Percentiles rank a stretch among this genome's conserved stretches.
Conservation (phyloP, 495 filamentous ascomycete genomes). For the Pyrenopolyporus hunteri region DNA sequence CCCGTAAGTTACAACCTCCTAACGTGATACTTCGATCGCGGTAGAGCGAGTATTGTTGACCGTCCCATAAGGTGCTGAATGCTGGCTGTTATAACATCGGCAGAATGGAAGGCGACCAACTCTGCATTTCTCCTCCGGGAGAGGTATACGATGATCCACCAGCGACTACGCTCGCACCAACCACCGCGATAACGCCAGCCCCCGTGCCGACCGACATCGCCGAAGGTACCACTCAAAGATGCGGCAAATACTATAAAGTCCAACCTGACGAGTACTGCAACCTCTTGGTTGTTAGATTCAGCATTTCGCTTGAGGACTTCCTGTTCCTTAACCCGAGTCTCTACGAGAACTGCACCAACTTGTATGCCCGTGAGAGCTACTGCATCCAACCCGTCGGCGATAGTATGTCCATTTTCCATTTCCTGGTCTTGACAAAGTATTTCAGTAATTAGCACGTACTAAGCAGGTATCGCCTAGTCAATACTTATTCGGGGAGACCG, state of each 20-base stretch:
- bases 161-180: neutral
- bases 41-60: neutral
- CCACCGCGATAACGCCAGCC: neutral
- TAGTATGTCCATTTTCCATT: slow-evolving; percentile 1
- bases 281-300: slow-evolving; percentile 30
- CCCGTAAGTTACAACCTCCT: neutral
- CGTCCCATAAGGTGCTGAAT: neutral
- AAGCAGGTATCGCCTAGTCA: slow-evolving; percentile 21
- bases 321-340: slow-evolving; percentile 39
- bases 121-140: neutral
- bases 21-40: neutral
- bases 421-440: too few relatives aligned
- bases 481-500: slow-evolving; percentile 31
- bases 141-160: neutral
- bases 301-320: slow-evolving; percentile 40
- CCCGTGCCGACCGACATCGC: slow-evolving; percentile 31
- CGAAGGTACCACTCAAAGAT: slow-evolving; percentile 6
- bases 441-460: neutral
- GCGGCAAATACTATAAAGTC: slow-evolving; percentile 34
- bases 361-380: slow-evolving; percentile 35
- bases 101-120: neutral
- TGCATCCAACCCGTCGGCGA: slow-evolving; percentile 42
- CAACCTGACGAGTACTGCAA: slow-evolving; percentile 42
- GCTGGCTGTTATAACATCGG: neutral
- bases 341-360: slow-evolving; percentile 45